Evolutionary conservation across 1,139 yeast genomes (phyloP), one percentile per base, ranked within the genome.

Genomic region (Taphrina deformans): DNA sequence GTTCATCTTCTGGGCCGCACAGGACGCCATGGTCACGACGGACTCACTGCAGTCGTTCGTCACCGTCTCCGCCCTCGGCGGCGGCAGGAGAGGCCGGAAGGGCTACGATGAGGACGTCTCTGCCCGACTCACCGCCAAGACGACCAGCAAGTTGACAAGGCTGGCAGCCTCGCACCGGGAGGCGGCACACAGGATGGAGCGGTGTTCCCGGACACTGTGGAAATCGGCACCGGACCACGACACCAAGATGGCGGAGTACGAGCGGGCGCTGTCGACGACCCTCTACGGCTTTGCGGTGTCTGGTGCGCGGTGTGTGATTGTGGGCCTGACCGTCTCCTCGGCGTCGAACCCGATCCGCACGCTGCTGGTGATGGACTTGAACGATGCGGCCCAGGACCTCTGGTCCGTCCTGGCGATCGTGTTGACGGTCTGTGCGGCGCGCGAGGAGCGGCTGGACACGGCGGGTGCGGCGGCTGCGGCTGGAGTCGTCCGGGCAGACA

Each of bases 371-470:
- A 31, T 46, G 16, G 66, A 63, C 27, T 63, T 50, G 21, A 29
- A n/a, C 26, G 51, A 55, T n/a, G 29, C 53, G 41, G 21, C 26
- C 14, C 50, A 63, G 29, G 66, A 63, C 48, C 58, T 63, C 38
- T 63, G 66, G 66, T 53, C 59, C 9, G 61, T 48, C 29, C 24
- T 63, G 33, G 66, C 62, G 23, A 45, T 63, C 24, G 26, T 59
- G 29, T 44, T 63, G 27, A 46, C 58, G 9, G 31, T 63, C 29
- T 50, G 48, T 33, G 58, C 63, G 7, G 62, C 76, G n/a, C 74
- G 66, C 10, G 69, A 62, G 14, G 80, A 78, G 58, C 24, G 53
- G 6, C 55, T 58, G 16, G 55, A 31, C n/a, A n/a, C 26, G 10
- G 24, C 35, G 1, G 35, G 35, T 27, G 31, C 29, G 2, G 35